Evolutionary conservation across 768 basidiomycete genomes (phyloP).

Genomic region (Termitomyces sp.): DNA sequence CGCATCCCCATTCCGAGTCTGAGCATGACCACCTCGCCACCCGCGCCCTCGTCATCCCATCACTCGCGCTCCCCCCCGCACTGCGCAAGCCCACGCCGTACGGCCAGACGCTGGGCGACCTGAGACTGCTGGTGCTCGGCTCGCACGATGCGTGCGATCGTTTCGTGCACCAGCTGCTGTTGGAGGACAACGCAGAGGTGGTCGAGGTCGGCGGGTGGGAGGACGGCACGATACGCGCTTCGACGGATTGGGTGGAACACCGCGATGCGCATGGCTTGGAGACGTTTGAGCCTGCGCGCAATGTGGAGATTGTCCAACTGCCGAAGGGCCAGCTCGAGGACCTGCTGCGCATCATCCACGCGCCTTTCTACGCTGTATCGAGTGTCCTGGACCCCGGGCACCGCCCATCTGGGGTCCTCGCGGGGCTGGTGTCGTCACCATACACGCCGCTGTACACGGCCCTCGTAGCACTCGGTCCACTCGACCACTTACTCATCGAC

Average conservation of each 20-base stretch:
- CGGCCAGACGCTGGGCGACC: slow-evolving; percentile 61
- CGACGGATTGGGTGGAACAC: slow-evolving; percentile 71
- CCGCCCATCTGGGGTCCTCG: slow-evolving; percentile 44
- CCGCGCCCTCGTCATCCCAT: slow-evolving; percentile 65
- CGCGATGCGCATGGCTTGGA: slow-evolving; percentile 60
- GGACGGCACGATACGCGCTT: slow-evolving; percentile 45
- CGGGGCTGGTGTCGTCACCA: slow-evolving; percentile 52
- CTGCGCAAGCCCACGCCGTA: slow-evolving; percentile 60
- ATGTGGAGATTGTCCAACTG: slow-evolving; percentile 49
- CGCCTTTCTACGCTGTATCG: slow-evolving; percentile 48
- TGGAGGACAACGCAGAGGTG: slow-evolving; percentile 64
- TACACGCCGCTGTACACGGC: slow-evolving; percentile 57
- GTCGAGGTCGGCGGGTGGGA: slow-evolving; percentile 62
- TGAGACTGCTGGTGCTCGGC: slow-evolving; percentile 52
- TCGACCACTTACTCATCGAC: slow-evolving; percentile 46
- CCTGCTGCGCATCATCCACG: slow-evolving; percentile 35
- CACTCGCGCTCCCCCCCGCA: slow-evolving; percentile 54
- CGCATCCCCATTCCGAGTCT: slow-evolving; percentile 39
- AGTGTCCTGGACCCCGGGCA: slow-evolving; percentile 48
- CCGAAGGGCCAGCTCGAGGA: slow-evolving; percentile 22
- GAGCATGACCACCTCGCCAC: slow-evolving; percentile 33
- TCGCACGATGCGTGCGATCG: slow-evolving; percentile 36
- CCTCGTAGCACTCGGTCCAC: slow-evolving; percentile 48
- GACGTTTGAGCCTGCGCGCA: slow-evolving; percentile 57
- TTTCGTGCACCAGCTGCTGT: slow-evolving; percentile 40